Conservation (phyloP, 768 basidiomycete genomes). For the Suillus lakei region DNA sequence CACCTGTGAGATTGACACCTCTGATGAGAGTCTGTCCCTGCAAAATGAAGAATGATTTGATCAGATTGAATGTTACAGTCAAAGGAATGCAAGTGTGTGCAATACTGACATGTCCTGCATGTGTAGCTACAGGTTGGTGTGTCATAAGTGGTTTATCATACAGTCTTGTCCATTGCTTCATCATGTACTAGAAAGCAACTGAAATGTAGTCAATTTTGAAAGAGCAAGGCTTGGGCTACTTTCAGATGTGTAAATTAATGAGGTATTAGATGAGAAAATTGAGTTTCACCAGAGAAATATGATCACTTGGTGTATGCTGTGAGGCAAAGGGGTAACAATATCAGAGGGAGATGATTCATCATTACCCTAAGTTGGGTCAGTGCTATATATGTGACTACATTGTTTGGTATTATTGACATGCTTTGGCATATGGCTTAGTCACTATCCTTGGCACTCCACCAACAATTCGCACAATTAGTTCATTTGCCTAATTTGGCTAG, state of each 20-base stretch:
- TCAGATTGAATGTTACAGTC: neutral
- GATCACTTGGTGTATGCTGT: neutral
- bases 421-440: neutral
- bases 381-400: neutral
- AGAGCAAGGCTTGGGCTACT: neutral
- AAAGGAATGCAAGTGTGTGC: neutral
- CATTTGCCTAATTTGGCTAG: neutral
- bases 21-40: neutral
- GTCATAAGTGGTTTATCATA: neutral
- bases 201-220: neutral
- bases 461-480: neutral
- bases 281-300: neutral
- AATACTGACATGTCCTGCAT: conserved; percentile 3
- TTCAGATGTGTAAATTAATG: neutral
- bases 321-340: neutral
- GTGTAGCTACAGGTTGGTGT: neutral
- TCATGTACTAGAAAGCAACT: neutral
- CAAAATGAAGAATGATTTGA: neutral
- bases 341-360: neutral
- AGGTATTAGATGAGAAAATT: neutral
- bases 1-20: neutral
- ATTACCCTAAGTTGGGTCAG: neutral
- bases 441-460: neutral
- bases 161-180: neutral
- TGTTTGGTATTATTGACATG: conserved; percentile 6